A percentile compares a stretch with the other conserved stretches of the same genome.
phyloP scores from a whole-genome alignment of 139 green algal species.

The Nannochloris sp. region DNA sequence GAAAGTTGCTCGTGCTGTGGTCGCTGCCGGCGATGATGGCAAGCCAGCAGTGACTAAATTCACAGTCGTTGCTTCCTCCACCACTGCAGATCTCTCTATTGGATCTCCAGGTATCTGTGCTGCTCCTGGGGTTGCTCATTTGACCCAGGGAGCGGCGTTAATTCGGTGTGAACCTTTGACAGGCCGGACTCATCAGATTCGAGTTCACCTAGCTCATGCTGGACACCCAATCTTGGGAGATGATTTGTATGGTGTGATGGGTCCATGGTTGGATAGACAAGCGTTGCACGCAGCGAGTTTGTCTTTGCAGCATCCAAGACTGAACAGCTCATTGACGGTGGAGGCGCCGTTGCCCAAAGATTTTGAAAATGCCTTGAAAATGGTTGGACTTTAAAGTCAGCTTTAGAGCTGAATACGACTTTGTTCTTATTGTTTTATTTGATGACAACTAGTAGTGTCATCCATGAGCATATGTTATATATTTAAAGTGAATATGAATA shows the following conservation, averaged over 20 bases:
- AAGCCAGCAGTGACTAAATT: slow-evolving; percentile 57
- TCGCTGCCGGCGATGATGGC: slow-evolving; percentile 28
- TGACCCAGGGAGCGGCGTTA: slow-evolving; percentile 3
- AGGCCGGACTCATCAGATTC: slow-evolving; percentile 60
- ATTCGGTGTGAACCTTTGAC: slow-evolving; percentile 21
- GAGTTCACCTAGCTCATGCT: slow-evolving; percentile 50
- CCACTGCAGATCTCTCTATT: slow-evolving; percentile 11
- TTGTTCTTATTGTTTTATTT: no score
- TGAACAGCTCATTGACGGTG: slow-evolving; percentile 28
- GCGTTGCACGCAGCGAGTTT: slow-evolving; percentile 57
- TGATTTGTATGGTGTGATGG: slow-evolving; percentile 45
- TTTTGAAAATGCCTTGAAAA: slow-evolving; percentile 28
- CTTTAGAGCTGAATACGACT: no score
- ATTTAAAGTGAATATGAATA: no score
- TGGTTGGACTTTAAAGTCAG: slow-evolving; percentile 47
- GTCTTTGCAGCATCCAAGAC: slow-evolving; percentile 36
- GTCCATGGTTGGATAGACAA: slow-evolving; percentile 54
- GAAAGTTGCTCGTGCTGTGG: slow-evolving; percentile 3
- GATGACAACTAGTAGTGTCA: no score
- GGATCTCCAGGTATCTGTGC: background rate
- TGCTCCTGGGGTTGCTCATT: background rate
- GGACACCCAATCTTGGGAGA: slow-evolving; percentile 57
- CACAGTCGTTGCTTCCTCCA: slow-evolving; percentile 28
- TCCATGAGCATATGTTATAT: no score
- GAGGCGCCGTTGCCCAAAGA: slow-evolving; percentile 52